A percentile compares a stretch with the other conserved stretches of the same genome.
Evolutionary conservation across 2,329 filamentous ascomycete genomes (phyloP).

Genomic region (Fusarium sp.): DNA sequence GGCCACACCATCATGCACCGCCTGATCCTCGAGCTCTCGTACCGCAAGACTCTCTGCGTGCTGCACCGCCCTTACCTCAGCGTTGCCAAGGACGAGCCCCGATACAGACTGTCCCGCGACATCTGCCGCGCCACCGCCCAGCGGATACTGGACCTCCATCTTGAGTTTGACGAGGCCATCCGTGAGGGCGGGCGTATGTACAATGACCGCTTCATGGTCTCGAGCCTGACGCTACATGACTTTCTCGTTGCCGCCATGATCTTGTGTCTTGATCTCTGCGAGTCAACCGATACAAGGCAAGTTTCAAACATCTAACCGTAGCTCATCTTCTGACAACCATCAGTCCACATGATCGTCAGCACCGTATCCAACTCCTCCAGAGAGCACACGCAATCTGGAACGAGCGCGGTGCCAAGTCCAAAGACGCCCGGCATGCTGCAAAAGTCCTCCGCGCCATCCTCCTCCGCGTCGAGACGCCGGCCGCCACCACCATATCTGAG

Average conservation of each 20-base stretch:
- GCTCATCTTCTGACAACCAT: conserved; percentile 13
- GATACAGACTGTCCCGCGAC: conserved; percentile 54
- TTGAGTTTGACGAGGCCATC: conserved; percentile 59
- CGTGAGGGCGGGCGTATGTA: conserved; percentile 63
- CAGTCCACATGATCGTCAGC: conserved; percentile 48
- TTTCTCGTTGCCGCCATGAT: conserved; percentile 72
- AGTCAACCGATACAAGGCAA: conserved; percentile 54
- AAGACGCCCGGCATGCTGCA: conserved; percentile 58
- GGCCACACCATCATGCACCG: conserved; percentile 61
- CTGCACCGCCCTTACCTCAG: conserved; percentile 62
- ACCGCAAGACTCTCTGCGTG: conserved; percentile 61
- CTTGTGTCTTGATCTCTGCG: conserved; percentile 63
- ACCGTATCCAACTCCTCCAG: conserved; percentile 52
- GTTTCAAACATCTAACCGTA: background rate
- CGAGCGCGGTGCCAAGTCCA: conserved; percentile 51
- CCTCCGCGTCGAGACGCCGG: conserved; percentile 47
- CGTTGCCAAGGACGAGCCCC: conserved; percentile 51
- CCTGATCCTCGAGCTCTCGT: conserved; percentile 61
- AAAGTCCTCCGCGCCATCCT: conserved; percentile 58
- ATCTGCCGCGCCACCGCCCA: conserved; percentile 58
- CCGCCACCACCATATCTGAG: conserved; percentile 2
- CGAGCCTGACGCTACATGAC: conserved; percentile 65
- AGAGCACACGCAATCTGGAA: conserved; percentile 59
- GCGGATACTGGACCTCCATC: conserved; percentile 59
- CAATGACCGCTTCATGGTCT: conserved; percentile 65